These are phyloP conservation scores for Cutaneotrichosporon cutaneum DNA, from an alignment of 1,284 basidiomycete species.

Conservation along the genomic window DNA sequence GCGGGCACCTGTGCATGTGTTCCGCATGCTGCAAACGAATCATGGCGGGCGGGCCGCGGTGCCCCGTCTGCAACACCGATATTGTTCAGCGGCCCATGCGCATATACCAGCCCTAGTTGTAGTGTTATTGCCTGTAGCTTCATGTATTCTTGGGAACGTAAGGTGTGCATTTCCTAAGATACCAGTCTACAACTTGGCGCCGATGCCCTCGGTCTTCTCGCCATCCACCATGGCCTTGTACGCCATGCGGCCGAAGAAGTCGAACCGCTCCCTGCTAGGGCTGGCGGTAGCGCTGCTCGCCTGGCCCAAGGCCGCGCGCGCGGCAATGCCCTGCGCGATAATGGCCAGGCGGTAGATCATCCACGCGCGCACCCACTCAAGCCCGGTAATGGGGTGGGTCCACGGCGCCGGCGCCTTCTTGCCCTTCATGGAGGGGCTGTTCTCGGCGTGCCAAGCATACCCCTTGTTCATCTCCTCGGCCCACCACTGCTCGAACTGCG, in stretches of 20 bases:
- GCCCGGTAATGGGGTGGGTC: constrained; percentile 41
- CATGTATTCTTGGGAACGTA: too few species aligned
- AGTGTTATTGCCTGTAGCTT: too few species aligned
- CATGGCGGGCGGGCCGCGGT: too few species aligned
- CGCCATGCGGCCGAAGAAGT: constrained; percentile 65
- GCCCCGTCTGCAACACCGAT: too few species aligned
- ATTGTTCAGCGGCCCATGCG: too few species aligned
- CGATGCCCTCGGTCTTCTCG: neutral
- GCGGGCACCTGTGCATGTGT: too few species aligned
- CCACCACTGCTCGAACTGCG: constrained; percentile 64
- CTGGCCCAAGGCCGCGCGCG: constrained; percentile 77
- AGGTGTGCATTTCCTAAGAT: too few species aligned
- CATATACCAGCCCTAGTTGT: too few species aligned
- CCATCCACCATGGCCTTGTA: constrained; percentile 26
- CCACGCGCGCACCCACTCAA: constrained; percentile 45
- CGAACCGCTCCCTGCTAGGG: constrained; percentile 60
- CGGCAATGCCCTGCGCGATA: constrained; percentile 90
- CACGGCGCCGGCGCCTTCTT: constrained; percentile 25
- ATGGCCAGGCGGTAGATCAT: constrained; percentile 65
- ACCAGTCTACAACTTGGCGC: neutral
- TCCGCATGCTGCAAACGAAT: too few species aligned
- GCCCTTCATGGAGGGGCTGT: constrained; percentile 5
- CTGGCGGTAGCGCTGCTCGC: constrained; percentile 75
- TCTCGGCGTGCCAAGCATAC: constrained; percentile 27
- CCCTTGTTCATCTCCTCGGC: constrained; percentile 48